Evolutionary conservation across 768 basidiomycete species (phyloP), one percentile per base, ranked within the genome.

Genomic region (Galerina sulciceps): DNA sequence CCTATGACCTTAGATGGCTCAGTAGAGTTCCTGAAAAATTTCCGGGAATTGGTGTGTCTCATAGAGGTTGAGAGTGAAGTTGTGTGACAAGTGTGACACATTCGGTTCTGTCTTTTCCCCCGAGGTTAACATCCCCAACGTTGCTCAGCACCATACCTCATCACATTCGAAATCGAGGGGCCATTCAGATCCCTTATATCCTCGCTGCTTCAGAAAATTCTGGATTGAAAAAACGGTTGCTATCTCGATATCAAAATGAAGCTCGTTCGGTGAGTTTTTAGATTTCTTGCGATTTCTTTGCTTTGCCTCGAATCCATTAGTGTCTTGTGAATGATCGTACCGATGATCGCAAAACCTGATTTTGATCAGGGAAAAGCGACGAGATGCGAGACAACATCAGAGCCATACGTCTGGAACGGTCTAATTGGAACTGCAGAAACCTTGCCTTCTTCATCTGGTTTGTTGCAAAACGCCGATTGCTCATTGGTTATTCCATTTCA

Each of bases 221-320:
- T n/a, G 40, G 38, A 36, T 44, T 23, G 6, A 13, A 13, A 10
- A 51, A 51, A 18, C n/a, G 36, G 40, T 37, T 40, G 13, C 46
- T 36, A 47, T 20, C 23, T 40, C 36, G 10, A 5, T 18, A 34
- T 35, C 55, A 77, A 68, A 52, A 92, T 91, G 90, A 91, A 93
- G 87, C 88, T 93, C 76, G 89, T 93, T 76, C 84, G 90, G 90
- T 90, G 67, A 73, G 71, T 71, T 61, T 44, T 31, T 54, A 31
- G n/a, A 51, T 64, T 68, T 53, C 14, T 52, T 48, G 46, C 51
- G 17, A 35, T 47, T 48, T 36, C 40, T 46, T 59, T 23, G 42
- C 45, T 45, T 53, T 48, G 34, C 45, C 37, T 31, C 31, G 57
- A 53, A 17, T 55, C 23, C 42, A 5, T 26, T 47, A 31, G 26